Conservation (phyloP, 768 basidiomycete genomes). For the Psilocybe subaeruginosa region DNA sequence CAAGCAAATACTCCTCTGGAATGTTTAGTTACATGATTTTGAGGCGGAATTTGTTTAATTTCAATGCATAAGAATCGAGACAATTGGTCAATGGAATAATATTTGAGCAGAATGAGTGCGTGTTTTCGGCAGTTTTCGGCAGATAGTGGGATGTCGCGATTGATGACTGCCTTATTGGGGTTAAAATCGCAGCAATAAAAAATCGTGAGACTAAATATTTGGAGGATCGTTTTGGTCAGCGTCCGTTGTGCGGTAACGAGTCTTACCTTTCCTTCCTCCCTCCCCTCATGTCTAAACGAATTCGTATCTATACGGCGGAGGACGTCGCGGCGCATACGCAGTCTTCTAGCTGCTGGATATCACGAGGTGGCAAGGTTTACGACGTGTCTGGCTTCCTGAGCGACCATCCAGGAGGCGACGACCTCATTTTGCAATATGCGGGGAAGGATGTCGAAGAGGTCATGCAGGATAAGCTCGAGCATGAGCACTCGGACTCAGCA, state of each 20-base stretch:
- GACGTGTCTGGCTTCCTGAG: constrained; percentile 82
- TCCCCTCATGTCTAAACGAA: constrained; percentile 60
- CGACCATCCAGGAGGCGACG: constrained; percentile 96
- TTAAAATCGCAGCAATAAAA: constrained; percentile 10
- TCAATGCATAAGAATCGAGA: neutral
- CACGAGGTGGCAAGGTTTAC: constrained; percentile 83
- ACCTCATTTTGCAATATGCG: constrained; percentile 80
- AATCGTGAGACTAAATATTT: constrained; percentile 24
- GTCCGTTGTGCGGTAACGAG: neutral
- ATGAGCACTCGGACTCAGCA: constrained; percentile 90
- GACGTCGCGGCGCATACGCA: constrained; percentile 72
- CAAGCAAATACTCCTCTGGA: too few species aligned
- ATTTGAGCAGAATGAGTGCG: neutral
- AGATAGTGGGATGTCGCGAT: neutral
- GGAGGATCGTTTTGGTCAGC: neutral
- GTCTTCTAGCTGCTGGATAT: constrained; percentile 76
- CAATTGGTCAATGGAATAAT: neutral
- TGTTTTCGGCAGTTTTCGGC: neutral
- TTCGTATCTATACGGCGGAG: constrained; percentile 73
- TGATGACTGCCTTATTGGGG: neutral
- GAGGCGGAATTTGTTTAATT: too few species aligned
- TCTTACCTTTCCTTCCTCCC: neutral
- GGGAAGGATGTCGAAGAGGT: constrained; percentile 80
- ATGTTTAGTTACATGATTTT: too few species aligned
- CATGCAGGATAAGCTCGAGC: constrained; percentile 82